A percentile compares a stretch with the other conserved stretches of the same genome.
Evolutionary conservation across 257 asterid species (phyloP).

Genomic region (Ilex asprella): DNA sequence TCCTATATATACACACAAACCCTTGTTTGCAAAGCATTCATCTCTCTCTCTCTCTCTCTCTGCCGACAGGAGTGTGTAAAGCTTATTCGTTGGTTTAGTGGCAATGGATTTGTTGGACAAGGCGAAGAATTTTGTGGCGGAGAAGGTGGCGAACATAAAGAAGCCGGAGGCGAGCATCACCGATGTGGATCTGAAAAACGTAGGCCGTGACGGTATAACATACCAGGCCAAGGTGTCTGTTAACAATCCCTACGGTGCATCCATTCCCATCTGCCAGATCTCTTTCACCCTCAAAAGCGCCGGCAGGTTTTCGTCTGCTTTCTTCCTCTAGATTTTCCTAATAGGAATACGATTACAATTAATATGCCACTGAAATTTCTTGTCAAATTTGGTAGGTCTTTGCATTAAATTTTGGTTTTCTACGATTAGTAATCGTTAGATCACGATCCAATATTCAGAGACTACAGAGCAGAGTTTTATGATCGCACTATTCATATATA

Average conservation of each 20-base stretch:
- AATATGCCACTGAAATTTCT: background rate
- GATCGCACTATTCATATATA: no score
- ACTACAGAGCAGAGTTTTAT: no score
- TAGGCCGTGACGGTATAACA: constrained; percentile 42
- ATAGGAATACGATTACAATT: background rate
- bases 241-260: constrained; percentile 48
- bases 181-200: constrained; percentile 66
- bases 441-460: no score
- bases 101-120: constrained; percentile 51
- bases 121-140: constrained; percentile 52
- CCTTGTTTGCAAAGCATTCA: no score
- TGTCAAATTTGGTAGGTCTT: no score
- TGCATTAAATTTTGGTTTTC: no score
- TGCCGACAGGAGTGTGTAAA: no score
- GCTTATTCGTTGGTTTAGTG: no score
- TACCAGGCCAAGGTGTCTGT: constrained; percentile 53
- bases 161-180: constrained; percentile 64
- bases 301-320: constrained; percentile 29
- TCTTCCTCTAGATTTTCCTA: background rate
- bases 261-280: constrained; percentile 67
- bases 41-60: no score
- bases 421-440: no score
- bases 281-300: constrained; percentile 49
- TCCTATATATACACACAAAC: no score
- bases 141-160: constrained; percentile 34